Evolutionary conservation across 768 basidiomycete species (phyloP), one percentile per base, ranked within the genome.

Genomic region (Pleurotus eryngii): DNA sequence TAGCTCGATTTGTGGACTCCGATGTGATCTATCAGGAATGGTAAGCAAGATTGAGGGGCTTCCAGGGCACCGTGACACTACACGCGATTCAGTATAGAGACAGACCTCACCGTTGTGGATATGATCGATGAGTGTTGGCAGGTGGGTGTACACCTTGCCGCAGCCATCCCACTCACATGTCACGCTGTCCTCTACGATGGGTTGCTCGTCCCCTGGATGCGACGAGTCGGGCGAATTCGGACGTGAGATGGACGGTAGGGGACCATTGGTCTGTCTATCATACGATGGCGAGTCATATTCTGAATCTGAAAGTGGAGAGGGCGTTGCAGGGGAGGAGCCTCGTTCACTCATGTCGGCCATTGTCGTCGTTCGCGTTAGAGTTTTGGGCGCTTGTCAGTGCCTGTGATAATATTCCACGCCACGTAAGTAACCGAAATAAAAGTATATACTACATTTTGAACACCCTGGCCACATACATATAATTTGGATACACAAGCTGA

Each of bases 81-180:
- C 30, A 4, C 9, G 30, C 30, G 24, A 43, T 35, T 45, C 30
- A 43, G 20, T n/a, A 7, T 37, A 48, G 45, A 27, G 15, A 48
- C 20, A 24, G 43, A 14, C 71, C 86, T 69, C 64, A 94, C 94
- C 85, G 57, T 82, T 76, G 64, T 92, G 90, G 26, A 96, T 85
- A 67, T 96, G 94, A 24, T 86, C 84, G 59, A 95, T 90, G 57
- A 95, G 76, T 3, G 83, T 83, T 15, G 81, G 84, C 15, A 92
- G 74, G 65, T 90, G 82, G 9, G 82, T 83, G 65, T 87, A 94
- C n/a, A 86, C 79, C 40, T 74, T 64, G 2, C 85, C 84, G 65
- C 94, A 96, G 58, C 85, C 86, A 35, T 87, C 89, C 94, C 94
- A 96, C 55, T 82, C 81, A 72, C 94, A 96, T 26, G 81, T 84